Percentiles rank a stretch among this genome's conserved stretches.
phyloP scores from a whole-genome alignment of 1,284 basidiomycete genomes.

The Cutaneotrichosporon sp. region DNA sequence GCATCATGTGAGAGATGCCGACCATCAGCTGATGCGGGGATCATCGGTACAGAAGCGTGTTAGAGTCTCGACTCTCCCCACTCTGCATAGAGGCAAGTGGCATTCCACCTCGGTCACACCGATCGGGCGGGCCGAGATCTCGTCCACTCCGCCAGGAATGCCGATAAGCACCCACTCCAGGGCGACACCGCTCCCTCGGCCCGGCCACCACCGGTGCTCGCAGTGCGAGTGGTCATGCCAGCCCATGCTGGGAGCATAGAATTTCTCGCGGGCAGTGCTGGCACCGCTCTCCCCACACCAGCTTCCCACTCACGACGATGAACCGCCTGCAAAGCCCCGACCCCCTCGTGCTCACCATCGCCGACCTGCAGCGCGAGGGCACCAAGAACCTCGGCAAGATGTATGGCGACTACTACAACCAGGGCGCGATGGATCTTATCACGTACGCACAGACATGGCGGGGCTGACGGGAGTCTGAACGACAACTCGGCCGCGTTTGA shows the following conservation, averaged over 20 bases:
- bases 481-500: slow-evolving; percentile 36
- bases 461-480: slow-evolving; percentile 7
- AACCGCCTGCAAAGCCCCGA: slow-evolving; percentile 16
- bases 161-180: not conserved
- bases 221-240: not conserved
- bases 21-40: not conserved
- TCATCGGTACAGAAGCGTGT: not conserved
- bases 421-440: slow-evolving; percentile 34
- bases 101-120: too few relatives aligned
- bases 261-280: too few relatives aligned
- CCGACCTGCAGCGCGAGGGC: slow-evolving; percentile 26
- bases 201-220: not conserved
- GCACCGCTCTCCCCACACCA: too few relatives aligned
- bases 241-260: not conserved
- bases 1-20: too few relatives aligned
- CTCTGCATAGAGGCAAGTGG: too few relatives aligned
- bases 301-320: not conserved
- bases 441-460: slow-evolving; percentile 14
- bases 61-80: not conserved
- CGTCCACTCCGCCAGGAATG: not conserved
- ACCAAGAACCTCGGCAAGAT: slow-evolving; percentile 20
- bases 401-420: slow-evolving; percentile 29
- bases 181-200: not conserved
- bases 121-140: not conserved
- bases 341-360: slow-evolving; percentile 19